Base-by-base conservation (phyloP, 768 basidiomycete genomes). In the Mycena haematopus region DNA sequence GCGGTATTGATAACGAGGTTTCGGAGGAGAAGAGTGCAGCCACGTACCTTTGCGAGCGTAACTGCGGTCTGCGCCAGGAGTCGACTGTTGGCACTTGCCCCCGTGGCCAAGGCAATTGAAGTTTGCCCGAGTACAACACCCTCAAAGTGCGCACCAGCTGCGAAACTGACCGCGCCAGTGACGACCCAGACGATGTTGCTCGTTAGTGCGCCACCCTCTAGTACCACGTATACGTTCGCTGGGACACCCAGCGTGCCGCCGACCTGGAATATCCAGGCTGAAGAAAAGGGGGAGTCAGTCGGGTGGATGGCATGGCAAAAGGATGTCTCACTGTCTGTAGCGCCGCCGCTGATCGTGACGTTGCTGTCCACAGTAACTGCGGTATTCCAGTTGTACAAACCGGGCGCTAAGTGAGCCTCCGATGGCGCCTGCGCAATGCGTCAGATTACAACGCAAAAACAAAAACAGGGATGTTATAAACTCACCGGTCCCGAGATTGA, bases 351-450 rank as follows among this genome's bases (percentile, higher is more conserved):
- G 10, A 69, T 40, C 5, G 52, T 63, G 50, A 67, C n/a, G 38
- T 49, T 52, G 46, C 60, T 64, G 17, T 57, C 45, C 9, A 65
- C 55, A 29, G n/a, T 67, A n/a, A 72, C 67, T 15, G 33, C 60
- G 19, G 33, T 64, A 10, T 67, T 46, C 55, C 59, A 71, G 51
- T 65, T 68, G 56, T 71, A 71, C 22, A 71, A 50, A 17, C 70
- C 70, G 14, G 67, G 68, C 19, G 40, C 42, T 11, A 71, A 56
- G 19, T 64, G 25, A 56, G 22, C 70, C 70, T 31, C 69, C 63
- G 44, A 72, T 62, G 35, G 38, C 54, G 44, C 71, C 70, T 70
- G 49, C 57, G 14, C 13, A 38, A 38, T 38, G 7, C 14, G 7
- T 45, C 21, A 24, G 44, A 45, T 4, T 17, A n/a, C n/a, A n/a